Percentiles rank a stretch among this genome's conserved stretches.
These are phyloP conservation scores for Dipteronia dyeriana DNA, from an alignment of 345 rosid species.

Conservation along the genomic window DNA sequence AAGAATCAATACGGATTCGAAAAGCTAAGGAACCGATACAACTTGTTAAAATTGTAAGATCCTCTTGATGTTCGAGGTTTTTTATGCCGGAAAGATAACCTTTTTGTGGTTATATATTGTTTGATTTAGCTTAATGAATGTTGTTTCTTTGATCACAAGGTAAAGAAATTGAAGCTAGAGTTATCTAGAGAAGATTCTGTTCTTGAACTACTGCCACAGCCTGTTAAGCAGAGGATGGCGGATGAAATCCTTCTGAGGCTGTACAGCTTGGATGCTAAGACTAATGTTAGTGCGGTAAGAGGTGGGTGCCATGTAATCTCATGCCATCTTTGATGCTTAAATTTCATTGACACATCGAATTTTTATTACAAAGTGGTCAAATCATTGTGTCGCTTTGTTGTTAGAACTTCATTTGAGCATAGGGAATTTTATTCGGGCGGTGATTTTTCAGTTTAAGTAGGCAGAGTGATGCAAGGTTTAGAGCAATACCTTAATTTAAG, in stretches of 20 bases:
- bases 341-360: background rate
- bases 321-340: background rate
- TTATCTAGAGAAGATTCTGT: slow-evolving; percentile 34
- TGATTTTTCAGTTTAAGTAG: background rate
- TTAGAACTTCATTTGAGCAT: background rate
- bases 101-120: background rate
- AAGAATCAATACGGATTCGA: slow-evolving; percentile 85
- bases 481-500: background rate
- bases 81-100: background rate
- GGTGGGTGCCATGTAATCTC: slow-evolving; percentile 43
- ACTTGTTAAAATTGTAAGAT: slow-evolving; percentile 66
- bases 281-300: slow-evolving; percentile 51
- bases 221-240: slow-evolving; percentile 55
- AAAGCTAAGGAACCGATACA: slow-evolving; percentile 59
- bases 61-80: background rate
- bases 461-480: background rate
- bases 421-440: background rate
- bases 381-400: background rate
- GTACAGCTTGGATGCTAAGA: slow-evolving; percentile 45
- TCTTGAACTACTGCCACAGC: slow-evolving; percentile 44
- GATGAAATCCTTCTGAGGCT: slow-evolving; percentile 71
- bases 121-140: slow-evolving; percentile 5
- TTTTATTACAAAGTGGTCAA: background rate
- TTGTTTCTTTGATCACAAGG: slow-evolving; percentile 38
- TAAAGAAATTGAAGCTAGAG: slow-evolving; percentile 58